A percentile compares a stretch with the other conserved stretches of the same genome.
Evolutionary conservation across 306 rosid genomes (phyloP).

Genomic region (Rosa persica): DNA sequence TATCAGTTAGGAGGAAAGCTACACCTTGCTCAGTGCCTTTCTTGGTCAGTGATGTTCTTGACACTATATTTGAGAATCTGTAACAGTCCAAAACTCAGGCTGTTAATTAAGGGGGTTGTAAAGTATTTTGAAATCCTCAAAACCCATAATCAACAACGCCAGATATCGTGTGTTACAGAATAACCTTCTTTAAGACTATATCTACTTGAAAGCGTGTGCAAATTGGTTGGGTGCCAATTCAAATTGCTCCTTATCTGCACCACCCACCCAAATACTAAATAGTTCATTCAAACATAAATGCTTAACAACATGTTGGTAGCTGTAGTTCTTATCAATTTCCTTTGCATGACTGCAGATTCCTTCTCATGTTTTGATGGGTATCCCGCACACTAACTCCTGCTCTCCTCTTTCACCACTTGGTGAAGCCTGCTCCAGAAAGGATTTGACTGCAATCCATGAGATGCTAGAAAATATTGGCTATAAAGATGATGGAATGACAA

Average conservation of each 20-base stretch:
- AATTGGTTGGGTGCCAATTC: neutral
- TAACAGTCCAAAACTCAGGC: neutral
- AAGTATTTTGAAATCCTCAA: neutral
- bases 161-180: neutral
- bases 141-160: neutral
- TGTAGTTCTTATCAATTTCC: conserved; percentile 4
- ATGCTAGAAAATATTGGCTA: conserved; percentile 66
- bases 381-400: conserved; percentile 50
- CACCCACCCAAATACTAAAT: neutral
- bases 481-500: conserved; percentile 75
- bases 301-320: conserved; percentile 8
- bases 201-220: neutral
- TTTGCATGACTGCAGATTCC: conserved; percentile 47
- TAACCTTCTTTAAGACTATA: neutral
- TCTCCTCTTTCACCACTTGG: conserved; percentile 68
- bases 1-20: neutral
- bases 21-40: conserved; percentile 1
- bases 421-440: conserved; percentile 81
- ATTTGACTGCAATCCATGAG: conserved; percentile 78
- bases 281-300: conserved; percentile 11
- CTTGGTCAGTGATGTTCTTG: neutral
- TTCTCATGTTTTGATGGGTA: conserved; percentile 73
- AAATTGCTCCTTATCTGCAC: neutral
- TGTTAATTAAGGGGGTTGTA: neutral
- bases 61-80: neutral